Evolutionary conservation across 768 basidiomycete genomes (phyloP).

Genomic region (Tulasnella sp.): DNA sequence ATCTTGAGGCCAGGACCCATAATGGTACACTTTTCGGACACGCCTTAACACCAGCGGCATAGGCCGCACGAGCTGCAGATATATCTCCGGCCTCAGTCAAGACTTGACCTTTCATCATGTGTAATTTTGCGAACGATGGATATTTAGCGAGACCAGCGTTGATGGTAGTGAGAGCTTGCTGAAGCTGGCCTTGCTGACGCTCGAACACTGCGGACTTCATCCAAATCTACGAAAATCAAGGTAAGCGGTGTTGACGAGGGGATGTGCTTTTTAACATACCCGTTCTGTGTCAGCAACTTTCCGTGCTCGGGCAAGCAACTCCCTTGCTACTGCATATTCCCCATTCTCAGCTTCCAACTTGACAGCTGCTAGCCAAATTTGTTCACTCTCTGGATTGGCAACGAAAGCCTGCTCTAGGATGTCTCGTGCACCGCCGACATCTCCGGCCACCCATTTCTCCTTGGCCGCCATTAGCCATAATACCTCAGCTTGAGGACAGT

Average conservation of each 20-base stretch:
- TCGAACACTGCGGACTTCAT: slow-evolving; percentile 98
- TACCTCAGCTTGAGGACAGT: slow-evolving; percentile 91
- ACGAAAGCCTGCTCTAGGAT: slow-evolving; percentile 83
- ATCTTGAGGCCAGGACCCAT: slow-evolving; percentile 77
- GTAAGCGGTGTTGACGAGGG: slow-evolving; percentile 3
- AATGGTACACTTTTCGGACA: slow-evolving; percentile 75
- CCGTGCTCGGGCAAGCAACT: slow-evolving; percentile 77
- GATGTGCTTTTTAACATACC: slow-evolving; percentile 33
- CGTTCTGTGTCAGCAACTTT: slow-evolving; percentile 85
- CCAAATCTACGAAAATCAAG: slow-evolving; percentile 59
- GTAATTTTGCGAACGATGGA: slow-evolving; percentile 81
- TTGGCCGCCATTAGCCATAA: slow-evolving; percentile 98
- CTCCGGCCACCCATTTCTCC: slow-evolving; percentile 85
- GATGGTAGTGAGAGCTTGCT: slow-evolving; percentile 62
- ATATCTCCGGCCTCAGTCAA: slow-evolving; percentile 48
- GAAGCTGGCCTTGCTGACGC: slow-evolving; percentile 67
- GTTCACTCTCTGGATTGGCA: slow-evolving; percentile 92
- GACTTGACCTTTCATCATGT: slow-evolving; percentile 97
- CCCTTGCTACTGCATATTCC: slow-evolving; percentile 71
- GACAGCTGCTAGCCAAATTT: slow-evolving; percentile 95
- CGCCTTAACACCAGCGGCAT: slow-evolving; percentile 69
- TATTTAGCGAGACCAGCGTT: slow-evolving; percentile 66
- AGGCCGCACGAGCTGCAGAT: slow-evolving; percentile 62
- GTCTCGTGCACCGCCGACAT: slow-evolving; percentile 80
- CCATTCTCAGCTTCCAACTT: slow-evolving; percentile 95